These are phyloP conservation scores for Sugiyamaella xylanicola DNA, from an alignment of 1,139 yeast genomes.

Conservation along the genomic window DNA sequence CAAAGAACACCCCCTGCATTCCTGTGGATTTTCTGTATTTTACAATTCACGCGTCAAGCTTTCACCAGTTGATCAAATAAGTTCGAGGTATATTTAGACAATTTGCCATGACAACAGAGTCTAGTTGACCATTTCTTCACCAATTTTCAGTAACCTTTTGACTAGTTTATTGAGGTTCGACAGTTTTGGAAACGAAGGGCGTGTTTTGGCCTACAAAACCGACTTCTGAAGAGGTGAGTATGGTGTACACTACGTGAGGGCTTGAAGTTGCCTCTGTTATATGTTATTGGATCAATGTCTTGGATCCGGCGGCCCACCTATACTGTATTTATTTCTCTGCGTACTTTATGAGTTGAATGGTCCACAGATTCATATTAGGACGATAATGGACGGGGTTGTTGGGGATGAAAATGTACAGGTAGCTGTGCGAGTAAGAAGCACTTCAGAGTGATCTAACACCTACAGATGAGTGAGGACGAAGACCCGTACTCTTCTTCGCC, in stretches of 20 bases:
- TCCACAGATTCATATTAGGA: no score
- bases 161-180: background rate
- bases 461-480: slow-evolving; percentile 11
- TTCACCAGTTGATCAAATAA: background rate
- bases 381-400: no score
- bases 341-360: no score
- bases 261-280: no score
- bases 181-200: background rate
- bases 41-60: background rate
- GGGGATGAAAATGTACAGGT: no score
- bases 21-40: background rate
- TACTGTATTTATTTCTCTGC: no score
- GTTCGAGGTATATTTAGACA: background rate
- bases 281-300: no score
- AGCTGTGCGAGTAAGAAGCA: no score
- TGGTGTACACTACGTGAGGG: background rate
- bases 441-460: no score
- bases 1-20: slow-evolving; percentile 13
- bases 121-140: background rate
- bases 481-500: slow-evolving; percentile 14
- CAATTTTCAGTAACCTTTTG: background rate
- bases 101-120: slow-evolving; percentile 14
- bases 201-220: background rate
- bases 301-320: no score
- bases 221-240: background rate